Evolutionary conservation across 2,329 filamentous ascomycete species (phyloP), one percentile per base, ranked within the genome.

Genomic region (Aspergillus terreus): DNA sequence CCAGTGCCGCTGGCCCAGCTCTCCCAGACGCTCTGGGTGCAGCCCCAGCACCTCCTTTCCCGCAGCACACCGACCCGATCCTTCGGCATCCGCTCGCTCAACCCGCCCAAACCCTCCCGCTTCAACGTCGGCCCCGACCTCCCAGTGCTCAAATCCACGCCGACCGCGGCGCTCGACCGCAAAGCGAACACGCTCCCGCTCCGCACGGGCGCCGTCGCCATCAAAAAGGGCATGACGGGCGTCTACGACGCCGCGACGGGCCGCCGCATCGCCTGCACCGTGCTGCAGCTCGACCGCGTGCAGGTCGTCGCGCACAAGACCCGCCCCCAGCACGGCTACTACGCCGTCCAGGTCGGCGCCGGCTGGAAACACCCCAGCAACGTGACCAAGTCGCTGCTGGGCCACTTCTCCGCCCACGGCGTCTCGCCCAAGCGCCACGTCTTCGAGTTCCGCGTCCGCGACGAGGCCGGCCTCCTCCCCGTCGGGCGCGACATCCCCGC

Each of bases 221-320:
- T 86, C 68, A 99, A 99, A 76, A 92, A 92, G 76, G 94, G 94
- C 71, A 97, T 99, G 89, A 95, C 91, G 41, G 92, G 88, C 54
- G 75, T 96, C 58, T 97, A 88, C 79, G 86, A 91, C 66, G 74
- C 81, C 0, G 82, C 85, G 62, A 88, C 88, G 23, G 88, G 89
- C 61, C 82, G 81, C 58, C 85, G 92, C 58, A 87, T 86, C 52
- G 81, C 92, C 17, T 96, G 91, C 78, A 99, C 94, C 12, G 87
- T 99, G 48, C 81, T 99, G 51, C 92, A 97, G 76, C 80, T 99
- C 63, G 94, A 99, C 72, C 82, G 90, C 63, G 91, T 95, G 55
- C 88, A 97, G 74, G 91, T 96, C 7, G 78, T 96, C 36, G 85
- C 87, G 53, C 86, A 89, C 75, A 96, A 96, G 80, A 94, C 90